Conservation (phyloP, 1,284 basidiomycete genomes). For the Pseudozyma flocculosa region DNA sequence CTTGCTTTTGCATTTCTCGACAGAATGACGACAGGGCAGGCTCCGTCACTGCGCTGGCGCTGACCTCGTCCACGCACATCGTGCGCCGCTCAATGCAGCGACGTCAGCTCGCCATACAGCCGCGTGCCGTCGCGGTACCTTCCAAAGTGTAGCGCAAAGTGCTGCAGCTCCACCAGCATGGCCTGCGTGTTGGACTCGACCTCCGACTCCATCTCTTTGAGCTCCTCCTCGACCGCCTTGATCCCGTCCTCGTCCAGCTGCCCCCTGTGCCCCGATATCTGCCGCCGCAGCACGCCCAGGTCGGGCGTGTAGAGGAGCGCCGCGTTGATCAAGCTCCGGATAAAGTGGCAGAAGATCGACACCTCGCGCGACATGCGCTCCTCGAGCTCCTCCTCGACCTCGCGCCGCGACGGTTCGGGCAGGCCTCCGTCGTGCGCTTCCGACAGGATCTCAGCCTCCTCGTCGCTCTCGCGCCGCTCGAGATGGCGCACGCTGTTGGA, state of each 20-base stretch:
- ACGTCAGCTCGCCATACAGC: slow-evolving; percentile 5
- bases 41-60: too few relatives aligned
- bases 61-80: too few relatives aligned
- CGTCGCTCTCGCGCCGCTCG: not conserved
- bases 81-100: too few relatives aligned
- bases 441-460: not conserved
- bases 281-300: slow-evolving; percentile 1
- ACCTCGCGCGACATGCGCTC: not conserved
- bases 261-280: not conserved
- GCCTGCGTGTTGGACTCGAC: slow-evolving; percentile 1
- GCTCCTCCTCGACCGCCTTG: not conserved
- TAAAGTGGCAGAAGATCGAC: slow-evolving; percentile 2
- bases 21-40: too few relatives aligned
- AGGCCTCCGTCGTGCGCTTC: not conserved
- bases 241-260: not conserved
- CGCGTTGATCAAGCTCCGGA: slow-evolving; percentile 1
- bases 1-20: too few relatives aligned
- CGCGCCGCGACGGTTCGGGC: not conserved
- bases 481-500: slow-evolving; percentile 1
- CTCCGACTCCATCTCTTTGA: slow-evolving; percentile 1
- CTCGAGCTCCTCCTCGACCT: slow-evolving; percentile 1
- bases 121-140: slow-evolving; percentile 4
- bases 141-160: slow-evolving; percentile 7
- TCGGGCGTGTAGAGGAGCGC: slow-evolving; percentile 5
- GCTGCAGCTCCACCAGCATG: slow-evolving; percentile 4